Base-by-base conservation (phyloP, 768 basidiomycete species). In the Lactarius indigo region DNA sequence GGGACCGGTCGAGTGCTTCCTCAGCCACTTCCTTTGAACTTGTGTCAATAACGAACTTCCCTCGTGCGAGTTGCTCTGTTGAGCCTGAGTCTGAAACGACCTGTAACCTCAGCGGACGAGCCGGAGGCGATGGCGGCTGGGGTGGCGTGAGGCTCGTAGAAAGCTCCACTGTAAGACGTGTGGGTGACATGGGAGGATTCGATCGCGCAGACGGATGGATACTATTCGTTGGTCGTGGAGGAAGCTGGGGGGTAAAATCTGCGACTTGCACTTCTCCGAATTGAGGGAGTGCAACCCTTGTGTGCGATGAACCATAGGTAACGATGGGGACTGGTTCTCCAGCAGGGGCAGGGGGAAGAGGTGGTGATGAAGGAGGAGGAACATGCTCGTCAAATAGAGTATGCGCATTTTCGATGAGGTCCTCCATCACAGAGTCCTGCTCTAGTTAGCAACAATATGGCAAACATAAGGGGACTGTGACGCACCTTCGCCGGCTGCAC, bases 341-440 rank as follows among this genome's bases (percentile, higher is more conserved):
- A 17, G 81, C 73, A 23, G 91, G 90, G 4, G 89, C 87, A 3
- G 89, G 87, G 5, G 92, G 88, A 57, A 92, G 79, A 17, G 91
- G 89, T 6, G 90, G 88, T 5, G 89, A 88, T 64, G 78, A 77
- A 47, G 55, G 61, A 47, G 55, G 61, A 41, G 60, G 63, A 63
- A 73, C 72, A 57, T 74, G 74, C 15, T 88, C 85, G 63, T 89
- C 87, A 73, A 91, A 94, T 18, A 96, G 80, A 18, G 85, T 75
- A 64, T 83, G 79, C 0, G 86, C 82, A 74, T 91, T 82, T 28
- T 79, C 83, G 70, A 97, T 94, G 35, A 97, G 77, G 74, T 95
- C 92, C 74, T 95, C 94, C 85, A 95, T 89, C 18, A 95, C 77
- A 0, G 84, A 82, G 66, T 88, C 87, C 86, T 88, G 69, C 33